Conservation (phyloP, 1,139 yeast species). For the Yamadazyma epiphylla region DNA sequence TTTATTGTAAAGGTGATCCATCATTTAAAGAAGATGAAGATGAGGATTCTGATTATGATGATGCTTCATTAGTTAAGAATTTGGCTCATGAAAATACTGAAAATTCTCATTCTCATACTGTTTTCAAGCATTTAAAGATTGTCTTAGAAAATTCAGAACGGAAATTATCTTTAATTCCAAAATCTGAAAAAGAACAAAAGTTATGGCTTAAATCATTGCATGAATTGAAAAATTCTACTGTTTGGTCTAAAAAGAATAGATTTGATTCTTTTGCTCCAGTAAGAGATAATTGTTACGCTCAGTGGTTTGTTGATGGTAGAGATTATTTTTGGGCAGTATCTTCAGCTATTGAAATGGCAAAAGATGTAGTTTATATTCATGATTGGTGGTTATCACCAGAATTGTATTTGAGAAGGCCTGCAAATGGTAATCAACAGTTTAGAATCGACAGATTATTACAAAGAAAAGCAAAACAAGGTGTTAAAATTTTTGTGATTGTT, state of each 20-base stretch:
- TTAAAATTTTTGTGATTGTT: conserved; percentile 87
- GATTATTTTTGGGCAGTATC: conserved; percentile 97
- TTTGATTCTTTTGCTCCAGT: conserved; percentile 93
- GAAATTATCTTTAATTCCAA: conserved; percentile 68
- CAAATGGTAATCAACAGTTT: conserved; percentile 93
- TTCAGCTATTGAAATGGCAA: conserved; percentile 88
- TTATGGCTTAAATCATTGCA: conserved; percentile 76
- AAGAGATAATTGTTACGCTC: conserved; percentile 79
- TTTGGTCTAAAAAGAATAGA: conserved; percentile 72
- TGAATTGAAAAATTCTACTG: conserved; percentile 62
- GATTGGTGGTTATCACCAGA: conserved; percentile 99
- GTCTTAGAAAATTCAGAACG: conserved; percentile 80
- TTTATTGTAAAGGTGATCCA: conserved; percentile 44
- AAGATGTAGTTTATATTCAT: conserved; percentile 89
- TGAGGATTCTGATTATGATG: conserved; percentile 47
- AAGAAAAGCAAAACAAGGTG: conserved; percentile 91
- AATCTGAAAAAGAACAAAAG: conserved; percentile 64
- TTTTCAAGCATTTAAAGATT: conserved; percentile 48
- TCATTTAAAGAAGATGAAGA: conserved; percentile 24
- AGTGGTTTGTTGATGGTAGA: conserved; percentile 96
- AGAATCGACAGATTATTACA: conserved; percentile 85
- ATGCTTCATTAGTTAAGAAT: conserved; percentile 24
- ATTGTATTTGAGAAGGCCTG: conserved; percentile 86
- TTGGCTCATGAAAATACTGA: conserved; percentile 19
- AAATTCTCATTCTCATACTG: conserved; percentile 15